Conservation (phyloP, 169 alveolate species). For the Ichthyophthirius multifiliis region DNA sequence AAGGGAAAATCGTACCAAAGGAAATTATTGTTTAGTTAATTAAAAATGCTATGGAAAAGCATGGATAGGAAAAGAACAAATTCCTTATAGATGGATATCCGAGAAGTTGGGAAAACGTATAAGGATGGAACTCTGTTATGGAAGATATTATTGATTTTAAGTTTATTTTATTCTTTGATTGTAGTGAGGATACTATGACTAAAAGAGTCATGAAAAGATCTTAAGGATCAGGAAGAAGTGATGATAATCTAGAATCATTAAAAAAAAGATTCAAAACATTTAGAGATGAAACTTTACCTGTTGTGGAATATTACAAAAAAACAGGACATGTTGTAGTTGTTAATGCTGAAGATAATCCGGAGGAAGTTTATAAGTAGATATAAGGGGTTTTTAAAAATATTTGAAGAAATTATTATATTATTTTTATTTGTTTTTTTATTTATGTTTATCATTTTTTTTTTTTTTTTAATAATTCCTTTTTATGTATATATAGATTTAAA, state of each 20-base stretch:
- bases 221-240: background rate
- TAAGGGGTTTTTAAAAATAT: no score
- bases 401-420: no score
- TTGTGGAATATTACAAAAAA: background rate
- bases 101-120: slow-evolving; percentile 40
- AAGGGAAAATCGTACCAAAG: slow-evolving; percentile 55
- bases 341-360: slow-evolving; percentile 8
- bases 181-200: background rate
- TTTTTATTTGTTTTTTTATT: no score
- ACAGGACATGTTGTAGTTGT: background rate
- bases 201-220: background rate
- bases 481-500: no score
- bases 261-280: background rate
- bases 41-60: slow-evolving; percentile 46
- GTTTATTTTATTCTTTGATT: background rate
- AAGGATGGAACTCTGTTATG: slow-evolving; percentile 46
- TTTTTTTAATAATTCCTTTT: no score
- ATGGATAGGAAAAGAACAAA: slow-evolving; percentile 40
- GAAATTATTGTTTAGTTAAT: slow-evolving; percentile 36
- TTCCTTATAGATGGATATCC: slow-evolving; percentile 59
- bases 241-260: background rate
- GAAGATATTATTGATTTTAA: background rate
- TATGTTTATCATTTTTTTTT: no score
- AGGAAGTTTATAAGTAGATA: no score
- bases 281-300: background rate